phyloP scores from a whole-genome alignment of 495 filamentous ascomycete species.

The Bombardia bombarda region DNA sequence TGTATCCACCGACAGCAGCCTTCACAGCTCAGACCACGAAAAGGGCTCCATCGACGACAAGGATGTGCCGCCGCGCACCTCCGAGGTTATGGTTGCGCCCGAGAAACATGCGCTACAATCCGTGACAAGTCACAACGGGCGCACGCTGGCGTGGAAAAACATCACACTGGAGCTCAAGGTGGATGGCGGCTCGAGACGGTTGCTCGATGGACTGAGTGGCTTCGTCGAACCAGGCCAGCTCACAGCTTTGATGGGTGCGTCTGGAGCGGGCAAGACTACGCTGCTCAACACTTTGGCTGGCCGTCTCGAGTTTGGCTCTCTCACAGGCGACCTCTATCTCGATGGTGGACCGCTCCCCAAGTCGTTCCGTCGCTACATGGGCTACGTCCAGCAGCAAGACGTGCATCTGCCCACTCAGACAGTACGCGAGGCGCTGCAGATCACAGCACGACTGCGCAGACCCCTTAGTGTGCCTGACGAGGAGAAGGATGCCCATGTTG shows the following conservation, averaged over 20 bases:
- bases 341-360: conserved; percentile 56
- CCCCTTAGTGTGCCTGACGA: conserved; percentile 40
- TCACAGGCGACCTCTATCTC: conserved; percentile 65
- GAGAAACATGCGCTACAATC: no score
- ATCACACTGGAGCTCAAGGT: conserved; percentile 58
- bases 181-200: conserved; percentile 44
- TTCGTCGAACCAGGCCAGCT: conserved; percentile 77
- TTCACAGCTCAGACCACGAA: no score
- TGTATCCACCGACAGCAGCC: no score
- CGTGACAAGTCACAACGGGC: no score
- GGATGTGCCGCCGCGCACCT: no score
- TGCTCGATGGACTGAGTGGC: conserved; percentile 64
- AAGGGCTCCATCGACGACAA: no score
- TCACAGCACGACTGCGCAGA: conserved; percentile 65
- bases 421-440: conserved; percentile 71
- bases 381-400: conserved; percentile 79
- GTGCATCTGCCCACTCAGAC: conserved; percentile 70
- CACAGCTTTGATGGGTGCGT: conserved; percentile 74
- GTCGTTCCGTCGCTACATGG: conserved; percentile 67
- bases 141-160: conserved; percentile 58
- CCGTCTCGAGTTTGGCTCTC: conserved; percentile 57
- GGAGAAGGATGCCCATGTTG: conserved; percentile 73
- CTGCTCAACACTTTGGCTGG: conserved; percentile 58
- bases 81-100: no score
- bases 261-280: conserved; percentile 67